Evolutionary conservation across 345 rosid species (phyloP).

Genomic region (Microcos paniculata): DNA sequence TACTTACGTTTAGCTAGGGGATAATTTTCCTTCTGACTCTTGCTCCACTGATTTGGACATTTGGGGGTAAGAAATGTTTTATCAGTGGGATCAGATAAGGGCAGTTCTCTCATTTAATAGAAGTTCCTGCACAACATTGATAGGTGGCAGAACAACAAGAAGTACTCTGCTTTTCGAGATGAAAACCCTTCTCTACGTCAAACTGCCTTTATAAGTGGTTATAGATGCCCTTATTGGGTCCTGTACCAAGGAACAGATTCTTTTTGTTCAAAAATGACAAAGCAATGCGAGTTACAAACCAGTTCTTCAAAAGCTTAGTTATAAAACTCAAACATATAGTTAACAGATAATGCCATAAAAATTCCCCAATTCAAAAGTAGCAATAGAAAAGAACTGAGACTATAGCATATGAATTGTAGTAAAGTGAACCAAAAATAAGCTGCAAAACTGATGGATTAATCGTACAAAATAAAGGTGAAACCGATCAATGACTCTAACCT

Average conservation of each 20-base stretch:
- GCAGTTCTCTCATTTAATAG: background rate
- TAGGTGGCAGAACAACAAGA: background rate
- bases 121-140: background rate
- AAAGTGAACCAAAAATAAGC: background rate
- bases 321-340: background rate
- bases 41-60: background rate
- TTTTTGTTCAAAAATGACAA: background rate
- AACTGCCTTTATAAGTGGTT: background rate
- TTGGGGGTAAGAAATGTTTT: background rate
- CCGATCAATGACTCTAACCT: constrained; percentile 25
- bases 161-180: background rate
- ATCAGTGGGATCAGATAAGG: background rate
- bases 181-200: background rate
- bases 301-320: background rate
- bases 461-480: background rate
- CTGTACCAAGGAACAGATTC: background rate
- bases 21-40: background rate
- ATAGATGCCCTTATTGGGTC: background rate
- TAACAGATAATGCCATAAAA: background rate
- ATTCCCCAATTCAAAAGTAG: background rate
- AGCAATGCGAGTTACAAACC: constrained; percentile 2
- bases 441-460: background rate
- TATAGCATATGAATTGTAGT: background rate
- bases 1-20: too few species aligned
- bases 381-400: background rate